A percentile compares a stretch with the other conserved stretches of the same genome.
Conservation (phyloP, 2,329 filamentous ascomycete genomes). For the Drechslerella coelobrocha region DNA sequence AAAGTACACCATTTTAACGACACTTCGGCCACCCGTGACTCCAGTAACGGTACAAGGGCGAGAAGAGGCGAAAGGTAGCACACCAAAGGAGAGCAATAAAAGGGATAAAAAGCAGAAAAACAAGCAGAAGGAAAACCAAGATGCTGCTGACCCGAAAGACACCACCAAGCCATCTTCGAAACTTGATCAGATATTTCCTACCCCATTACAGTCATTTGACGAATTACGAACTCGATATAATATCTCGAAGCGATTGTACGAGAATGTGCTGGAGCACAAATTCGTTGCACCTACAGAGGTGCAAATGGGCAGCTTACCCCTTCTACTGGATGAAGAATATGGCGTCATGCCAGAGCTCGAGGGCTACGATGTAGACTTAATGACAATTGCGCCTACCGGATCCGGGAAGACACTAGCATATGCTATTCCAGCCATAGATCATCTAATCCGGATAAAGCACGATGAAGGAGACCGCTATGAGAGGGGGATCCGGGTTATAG, state of each 20-base stretch:
- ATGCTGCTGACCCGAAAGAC: conserved; percentile 59
- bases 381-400: conserved; percentile 90
- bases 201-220: conserved; percentile 77
- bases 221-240: conserved; percentile 73
- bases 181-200: conserved; percentile 72
- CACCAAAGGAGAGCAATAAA: conserved; percentile 59
- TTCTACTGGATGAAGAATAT: conserved; percentile 70
- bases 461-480: conserved; percentile 59
- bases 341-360: conserved; percentile 58
- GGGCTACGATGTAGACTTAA: conserved; percentile 69
- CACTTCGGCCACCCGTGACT: conserved; percentile 54
- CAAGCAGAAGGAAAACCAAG: conserved; percentile 65
- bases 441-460: conserved; percentile 63
- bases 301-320: conserved; percentile 82
- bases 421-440: conserved; percentile 81
- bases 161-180: conserved; percentile 59
- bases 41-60: conserved; percentile 54
- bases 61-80: conserved; percentile 55
- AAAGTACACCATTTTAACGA: conserved; percentile 79
- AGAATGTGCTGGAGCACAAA: conserved; percentile 82
- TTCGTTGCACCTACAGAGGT: conserved; percentile 92
- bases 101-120: conserved; percentile 59
- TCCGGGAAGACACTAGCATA: conserved; percentile 97
- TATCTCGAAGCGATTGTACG: conserved; percentile 74
- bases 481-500: conserved; percentile 69